phyloP scores from a whole-genome alignment of 2,329 filamentous ascomycete genomes.

The Pyricularia pennisetigena region DNA sequence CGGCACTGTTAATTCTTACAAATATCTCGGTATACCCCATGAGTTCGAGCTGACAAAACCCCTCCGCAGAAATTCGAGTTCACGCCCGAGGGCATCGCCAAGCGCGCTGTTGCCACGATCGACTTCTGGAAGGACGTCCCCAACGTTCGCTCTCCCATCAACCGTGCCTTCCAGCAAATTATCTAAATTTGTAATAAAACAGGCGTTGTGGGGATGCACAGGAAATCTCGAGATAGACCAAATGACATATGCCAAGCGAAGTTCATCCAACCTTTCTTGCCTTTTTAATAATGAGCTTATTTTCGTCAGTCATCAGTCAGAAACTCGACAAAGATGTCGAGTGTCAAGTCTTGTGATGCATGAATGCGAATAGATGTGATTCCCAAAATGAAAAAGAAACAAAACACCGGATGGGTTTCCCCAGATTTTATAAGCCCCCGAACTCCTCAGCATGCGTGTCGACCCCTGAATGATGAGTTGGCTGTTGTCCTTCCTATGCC shows the following conservation, averaged over 20 bases:
- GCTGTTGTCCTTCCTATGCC: background rate
- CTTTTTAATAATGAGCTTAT: conserved; percentile 2
- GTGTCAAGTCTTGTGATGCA: background rate
- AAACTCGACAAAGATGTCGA: background rate
- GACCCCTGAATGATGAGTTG: background rate
- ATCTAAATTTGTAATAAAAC: conserved; percentile 48
- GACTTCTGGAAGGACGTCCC: conserved; percentile 94
- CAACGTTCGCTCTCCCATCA: conserved; percentile 88
- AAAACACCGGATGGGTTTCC: background rate
- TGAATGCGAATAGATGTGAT: background rate
- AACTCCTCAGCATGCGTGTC: background rate
- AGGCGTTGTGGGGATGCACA: background rate
- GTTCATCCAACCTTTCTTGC: conserved; percentile 3
- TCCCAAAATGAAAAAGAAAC: background rate
- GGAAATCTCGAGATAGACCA: background rate
- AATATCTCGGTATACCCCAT: background rate
- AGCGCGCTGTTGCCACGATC: conserved; percentile 84
- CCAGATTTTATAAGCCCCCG: background rate
- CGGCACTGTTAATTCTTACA: background rate
- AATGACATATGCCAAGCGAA: conserved; percentile 6
- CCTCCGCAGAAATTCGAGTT: conserved; percentile 87
- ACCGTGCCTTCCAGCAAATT: conserved; percentile 96
- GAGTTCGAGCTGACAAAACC: conserved; percentile 18
- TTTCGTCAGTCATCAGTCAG: background rate
- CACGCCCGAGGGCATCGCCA: conserved; percentile 91